Percentiles rank a stretch among this genome's conserved stretches.
phyloP scores from a whole-genome alignment of 306 rosid species.

The Prunus mira region DNA sequence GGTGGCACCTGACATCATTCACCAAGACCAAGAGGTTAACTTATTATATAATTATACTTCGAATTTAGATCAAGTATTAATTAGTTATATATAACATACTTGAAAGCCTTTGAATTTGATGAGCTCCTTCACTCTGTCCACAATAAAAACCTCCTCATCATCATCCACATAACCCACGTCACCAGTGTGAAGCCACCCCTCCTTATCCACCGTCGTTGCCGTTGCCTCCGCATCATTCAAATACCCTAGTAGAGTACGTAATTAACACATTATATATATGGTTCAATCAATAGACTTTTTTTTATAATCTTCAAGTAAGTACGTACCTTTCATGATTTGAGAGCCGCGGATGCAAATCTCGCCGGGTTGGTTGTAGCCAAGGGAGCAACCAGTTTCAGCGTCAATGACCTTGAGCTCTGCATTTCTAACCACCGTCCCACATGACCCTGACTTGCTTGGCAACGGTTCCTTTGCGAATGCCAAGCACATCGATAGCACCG shows the following conservation, averaged over 20 bases:
- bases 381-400: slow-evolving; percentile 57
- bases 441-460: slow-evolving; percentile 67
- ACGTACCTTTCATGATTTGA: slow-evolving; percentile 77
- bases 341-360: slow-evolving; percentile 81
- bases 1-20: slow-evolving; percentile 65
- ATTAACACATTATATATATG: not conserved
- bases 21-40: too few species aligned
- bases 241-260: slow-evolving; percentile 42
- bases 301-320: not conserved
- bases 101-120: slow-evolving; percentile 96
- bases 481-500: slow-evolving; percentile 69
- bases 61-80: too few species aligned
- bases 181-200: slow-evolving; percentile 92
- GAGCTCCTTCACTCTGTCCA: slow-evolving; percentile 84
- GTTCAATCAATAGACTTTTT: not conserved
- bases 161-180: slow-evolving; percentile 83
- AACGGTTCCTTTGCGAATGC: slow-evolving; percentile 69
- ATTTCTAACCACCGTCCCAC: slow-evolving; percentile 76
- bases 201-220: slow-evolving; percentile 54
- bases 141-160: slow-evolving; percentile 73
- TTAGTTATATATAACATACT: slow-evolving; percentile 25
- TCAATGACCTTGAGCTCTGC: slow-evolving; percentile 82
- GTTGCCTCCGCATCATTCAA: slow-evolving; percentile 65
- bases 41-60: too few species aligned
- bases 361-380: slow-evolving; percentile 62